These are phyloP conservation scores for Stereocaulon alpinum DNA, from an alignment of 495 filamentous ascomycete genomes.

Conservation along the genomic window DNA sequence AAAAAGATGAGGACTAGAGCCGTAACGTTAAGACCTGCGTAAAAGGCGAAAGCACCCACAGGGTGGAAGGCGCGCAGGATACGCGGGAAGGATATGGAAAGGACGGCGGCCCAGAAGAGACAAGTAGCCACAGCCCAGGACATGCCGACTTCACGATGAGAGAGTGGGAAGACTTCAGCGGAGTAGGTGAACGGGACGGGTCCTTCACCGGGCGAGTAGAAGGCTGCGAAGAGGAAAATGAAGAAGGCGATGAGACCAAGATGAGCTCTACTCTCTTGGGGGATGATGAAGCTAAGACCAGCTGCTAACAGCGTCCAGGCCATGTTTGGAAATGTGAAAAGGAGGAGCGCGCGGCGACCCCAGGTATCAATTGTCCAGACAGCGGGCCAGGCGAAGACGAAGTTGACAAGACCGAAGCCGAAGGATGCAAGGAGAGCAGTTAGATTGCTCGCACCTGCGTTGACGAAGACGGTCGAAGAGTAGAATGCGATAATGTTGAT, in stretches of 20 bases:
- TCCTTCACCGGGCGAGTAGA: constrained; percentile 62
- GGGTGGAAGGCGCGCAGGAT: constrained; percentile 49
- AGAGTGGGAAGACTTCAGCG: constrained; percentile 72
- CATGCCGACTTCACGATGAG: constrained; percentile 68
- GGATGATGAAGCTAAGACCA: constrained; percentile 37
- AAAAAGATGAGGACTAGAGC: constrained; percentile 64
- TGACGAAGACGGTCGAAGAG: constrained; percentile 50
- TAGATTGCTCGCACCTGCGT: constrained; percentile 38
- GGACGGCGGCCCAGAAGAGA: constrained; percentile 62
- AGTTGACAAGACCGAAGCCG: constrained; percentile 48
- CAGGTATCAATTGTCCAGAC: constrained; percentile 41
- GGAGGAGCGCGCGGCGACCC: constrained; percentile 39
- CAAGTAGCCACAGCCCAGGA: constrained; percentile 62
- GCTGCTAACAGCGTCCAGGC: constrained; percentile 39
- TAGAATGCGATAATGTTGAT: constrained; percentile 65
- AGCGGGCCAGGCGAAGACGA: constrained; percentile 47
- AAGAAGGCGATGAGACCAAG: constrained; percentile 51
- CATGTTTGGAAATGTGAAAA: constrained; percentile 45
- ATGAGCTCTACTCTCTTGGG: constrained; percentile 31
- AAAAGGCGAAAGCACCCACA: constrained; percentile 47
- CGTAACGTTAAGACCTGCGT: constrained; percentile 57
- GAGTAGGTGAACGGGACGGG: constrained; percentile 67
- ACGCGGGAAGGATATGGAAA: constrained; percentile 60
- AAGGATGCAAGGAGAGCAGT: constrained; percentile 43
- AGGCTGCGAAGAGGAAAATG: constrained; percentile 55